A percentile compares a stretch with the other conserved stretches of the same genome.
These are phyloP conservation scores for Amauroascus niger DNA, from an alignment of 2,329 filamentous ascomycete species.

Conservation along the genomic window DNA sequence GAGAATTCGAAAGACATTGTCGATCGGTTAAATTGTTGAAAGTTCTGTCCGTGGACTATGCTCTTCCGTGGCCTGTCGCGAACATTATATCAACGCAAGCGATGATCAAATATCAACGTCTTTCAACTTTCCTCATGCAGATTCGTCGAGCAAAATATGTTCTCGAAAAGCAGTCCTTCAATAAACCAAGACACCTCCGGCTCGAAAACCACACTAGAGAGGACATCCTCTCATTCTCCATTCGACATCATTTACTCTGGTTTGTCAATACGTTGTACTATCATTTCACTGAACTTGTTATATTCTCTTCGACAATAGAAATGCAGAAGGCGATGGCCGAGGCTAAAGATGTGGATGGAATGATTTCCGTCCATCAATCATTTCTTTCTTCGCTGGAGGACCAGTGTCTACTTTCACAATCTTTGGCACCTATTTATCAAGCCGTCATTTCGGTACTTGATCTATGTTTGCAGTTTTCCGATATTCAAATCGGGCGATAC, in stretches of 20 bases:
- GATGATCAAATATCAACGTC: constrained; percentile 56
- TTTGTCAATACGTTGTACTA: constrained; percentile 65
- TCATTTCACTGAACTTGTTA: constrained; percentile 64
- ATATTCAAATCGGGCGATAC: constrained; percentile 42
- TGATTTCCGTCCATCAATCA: constrained; percentile 59
- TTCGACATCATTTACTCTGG: constrained; percentile 65
- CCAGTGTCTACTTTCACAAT: constrained; percentile 59
- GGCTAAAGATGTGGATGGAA: constrained; percentile 67
- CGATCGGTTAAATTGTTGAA: constrained; percentile 55
- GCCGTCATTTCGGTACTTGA: constrained; percentile 69
- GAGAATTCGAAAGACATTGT: constrained; percentile 41
- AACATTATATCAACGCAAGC: constrained; percentile 64
- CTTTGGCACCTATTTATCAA: constrained; percentile 60
- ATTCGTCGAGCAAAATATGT: constrained; percentile 59
- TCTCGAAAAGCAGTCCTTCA: constrained; percentile 46
- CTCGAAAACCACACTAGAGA: constrained; percentile 26
- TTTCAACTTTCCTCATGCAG: constrained; percentile 71
- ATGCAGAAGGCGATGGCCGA: constrained; percentile 50
- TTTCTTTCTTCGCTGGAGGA: constrained; percentile 56
- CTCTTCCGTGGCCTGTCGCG: constrained; percentile 53
- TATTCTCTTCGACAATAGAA: constrained; percentile 49
- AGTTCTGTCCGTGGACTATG: constrained; percentile 57
- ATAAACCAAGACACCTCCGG: constrained; percentile 26
- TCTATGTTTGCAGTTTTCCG: constrained; percentile 59
- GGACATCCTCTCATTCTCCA: constrained; percentile 30